A percentile compares a stretch with the other conserved stretches of the same genome.
Conservation (phyloP, 1,284 basidiomycete genomes). For the Agroathelia rolfsii region DNA sequence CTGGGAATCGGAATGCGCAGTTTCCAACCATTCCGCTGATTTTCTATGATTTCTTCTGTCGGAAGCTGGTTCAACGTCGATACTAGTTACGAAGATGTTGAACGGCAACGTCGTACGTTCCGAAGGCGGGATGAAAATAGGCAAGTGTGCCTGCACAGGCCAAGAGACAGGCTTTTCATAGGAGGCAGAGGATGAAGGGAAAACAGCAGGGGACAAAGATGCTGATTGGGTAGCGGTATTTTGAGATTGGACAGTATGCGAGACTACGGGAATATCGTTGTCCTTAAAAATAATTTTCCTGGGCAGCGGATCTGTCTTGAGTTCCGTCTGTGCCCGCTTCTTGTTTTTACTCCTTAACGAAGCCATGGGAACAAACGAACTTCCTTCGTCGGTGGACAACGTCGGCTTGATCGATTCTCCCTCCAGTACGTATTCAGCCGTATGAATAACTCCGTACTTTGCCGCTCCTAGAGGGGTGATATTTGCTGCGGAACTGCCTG, state of each 20-base stretch:
- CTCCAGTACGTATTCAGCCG: conserved; percentile 1
- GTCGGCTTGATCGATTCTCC: conserved; percentile 5
- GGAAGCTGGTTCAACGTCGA: conserved; percentile 48
- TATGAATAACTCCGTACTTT: conserved; percentile 1
- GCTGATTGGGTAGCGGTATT: background rate
- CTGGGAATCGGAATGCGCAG: conserved; percentile 6
- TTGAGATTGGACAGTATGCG: background rate
- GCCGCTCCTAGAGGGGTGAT: conserved; percentile 22
- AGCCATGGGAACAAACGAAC: conserved; percentile 28
- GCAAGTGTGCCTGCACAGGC: conserved; percentile 9
- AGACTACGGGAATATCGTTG: conserved; percentile 1
- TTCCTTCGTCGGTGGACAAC: conserved; percentile 1
- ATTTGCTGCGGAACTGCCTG: conserved; percentile 23
- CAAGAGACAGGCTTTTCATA: conserved; percentile 7
- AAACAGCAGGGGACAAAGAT: no score
- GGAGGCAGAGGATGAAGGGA: conserved; percentile 4
- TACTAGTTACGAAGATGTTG: conserved; percentile 57
- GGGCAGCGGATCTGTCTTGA: conserved; percentile 35
- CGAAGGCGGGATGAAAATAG: conserved; percentile 51
- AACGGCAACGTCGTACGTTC: conserved; percentile 47
- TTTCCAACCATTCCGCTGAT: no score
- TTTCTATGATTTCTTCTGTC: conserved; percentile 12
- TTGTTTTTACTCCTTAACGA: conserved; percentile 68
- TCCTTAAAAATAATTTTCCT: conserved; percentile 51
- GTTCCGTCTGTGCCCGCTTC: conserved; percentile 51